Evolutionary conservation across 768 basidiomycete species (phyloP).

Genomic region (Tricholoma matsutake): DNA sequence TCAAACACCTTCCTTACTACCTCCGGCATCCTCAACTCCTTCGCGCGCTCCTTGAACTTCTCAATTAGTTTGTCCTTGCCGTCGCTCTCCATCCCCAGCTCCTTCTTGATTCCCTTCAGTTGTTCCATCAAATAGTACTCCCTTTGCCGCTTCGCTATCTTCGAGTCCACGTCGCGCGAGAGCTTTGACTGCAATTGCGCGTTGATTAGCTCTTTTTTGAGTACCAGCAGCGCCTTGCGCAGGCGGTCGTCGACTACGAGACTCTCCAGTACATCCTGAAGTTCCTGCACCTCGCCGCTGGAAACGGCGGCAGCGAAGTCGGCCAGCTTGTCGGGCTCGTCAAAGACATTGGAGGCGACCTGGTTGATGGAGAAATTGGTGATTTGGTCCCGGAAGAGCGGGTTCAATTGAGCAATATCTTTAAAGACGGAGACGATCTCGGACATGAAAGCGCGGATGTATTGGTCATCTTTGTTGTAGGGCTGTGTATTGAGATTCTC

Average conservation of each 20-base stretch:
- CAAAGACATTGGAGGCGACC: slow-evolving; percentile 89
- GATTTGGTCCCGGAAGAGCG: slow-evolving; percentile 97
- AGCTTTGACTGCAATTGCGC: slow-evolving; percentile 94
- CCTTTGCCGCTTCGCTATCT: slow-evolving; percentile 90
- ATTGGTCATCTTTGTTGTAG: slow-evolving; percentile 91
- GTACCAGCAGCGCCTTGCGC: slow-evolving; percentile 83
- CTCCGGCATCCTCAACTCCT: slow-evolving; percentile 83
- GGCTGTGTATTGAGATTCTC: slow-evolving; percentile 79
- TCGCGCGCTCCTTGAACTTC: slow-evolving; percentile 86
- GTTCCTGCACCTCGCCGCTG: slow-evolving; percentile 85
- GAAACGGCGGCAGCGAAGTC: slow-evolving; percentile 97
- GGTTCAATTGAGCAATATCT: slow-evolving; percentile 95
- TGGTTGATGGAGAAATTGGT: slow-evolving; percentile 95
- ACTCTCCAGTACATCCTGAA: slow-evolving; percentile 91
- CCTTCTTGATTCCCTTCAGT: slow-evolving; percentile 94
- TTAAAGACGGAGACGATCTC: slow-evolving; percentile 98
- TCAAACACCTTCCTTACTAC: slow-evolving; percentile 91
- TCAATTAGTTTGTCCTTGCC: slow-evolving; percentile 94
- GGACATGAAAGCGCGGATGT: slow-evolving; percentile 92
- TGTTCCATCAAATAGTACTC: slow-evolving; percentile 98
- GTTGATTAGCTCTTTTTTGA: slow-evolving; percentile 98
- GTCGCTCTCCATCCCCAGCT: slow-evolving; percentile 91
- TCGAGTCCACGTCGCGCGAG: slow-evolving; percentile 87
- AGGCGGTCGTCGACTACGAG: slow-evolving; percentile 84
- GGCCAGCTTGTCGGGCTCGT: slow-evolving; percentile 95